Evolutionary conservation across 805 yeast species (phyloP), one percentile per base, ranked within the genome.

Genomic region (Metschnikowia kunwiensis): DNA sequence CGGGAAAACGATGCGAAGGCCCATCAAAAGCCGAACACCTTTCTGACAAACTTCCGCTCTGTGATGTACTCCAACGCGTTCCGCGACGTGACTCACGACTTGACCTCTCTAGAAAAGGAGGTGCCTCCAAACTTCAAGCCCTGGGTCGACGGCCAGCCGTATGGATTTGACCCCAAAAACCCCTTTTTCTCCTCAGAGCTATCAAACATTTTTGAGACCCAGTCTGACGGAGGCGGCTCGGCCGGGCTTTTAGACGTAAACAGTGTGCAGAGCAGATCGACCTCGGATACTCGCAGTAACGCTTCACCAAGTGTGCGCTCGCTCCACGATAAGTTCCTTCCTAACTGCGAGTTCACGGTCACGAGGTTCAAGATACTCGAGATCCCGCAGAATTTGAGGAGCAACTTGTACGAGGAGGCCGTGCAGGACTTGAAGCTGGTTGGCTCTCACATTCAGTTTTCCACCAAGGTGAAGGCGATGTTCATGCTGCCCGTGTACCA

Each of bases 401-500:
- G 30, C 16, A 28, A 37, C 12, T 27, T 31, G 14, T 32, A 14
- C 15, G 36, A 27, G 10, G 30, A 27, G 12, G 19, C 40, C 5
- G 22, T 27, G 24, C 32, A 32, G 21, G 24, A 41, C 25, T 31
- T 36, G 16, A 30, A 26, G 21, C 36, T 31, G 19, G 25, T 11
- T 20, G 29, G 35, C 9, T 30, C 35, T 9, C 33, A 27, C 6
- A 29, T 37, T 4, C 23, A 16, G 11, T 24, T 30, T 14, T 7
- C 14, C 3, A 27, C 33, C 6, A 30, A 25, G 4, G 19, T 31
- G 1, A 36, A 41, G 16, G 14, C 25, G 19, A 24, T 27, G 13
- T 32, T n/a, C 14, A 30, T 37, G 24, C 36, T 49, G 2, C 66
- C 69, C 1, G 51, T 58, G 1, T 62, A 65, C 61, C 35, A 36